Base-by-base conservation (phyloP, 2,329 filamentous ascomycete species). In the Beauveria sp. region DNA sequence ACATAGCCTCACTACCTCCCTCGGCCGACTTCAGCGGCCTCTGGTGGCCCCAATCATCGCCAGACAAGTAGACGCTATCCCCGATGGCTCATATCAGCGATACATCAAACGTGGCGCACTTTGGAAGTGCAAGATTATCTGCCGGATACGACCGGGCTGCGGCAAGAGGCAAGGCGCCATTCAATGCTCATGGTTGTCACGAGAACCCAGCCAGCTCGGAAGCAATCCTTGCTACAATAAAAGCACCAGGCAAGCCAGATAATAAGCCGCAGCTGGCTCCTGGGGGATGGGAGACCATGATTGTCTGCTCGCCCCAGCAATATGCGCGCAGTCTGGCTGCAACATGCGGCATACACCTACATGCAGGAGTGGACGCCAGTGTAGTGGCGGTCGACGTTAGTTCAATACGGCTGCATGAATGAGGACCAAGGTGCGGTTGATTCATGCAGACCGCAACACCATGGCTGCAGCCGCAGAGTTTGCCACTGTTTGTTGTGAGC, bases 1-100 rank as follows among this genome's bases (percentile, higher is more conserved):
- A 14, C 34, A 38, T 5, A 34, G 34, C 34, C 34, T 38, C 34
- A 14, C 34, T 38, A 5, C 48, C 24, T 28, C 24, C 24, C 9
- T n/a, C 38, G 14, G 14, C 10, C n/a, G 16, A 34, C 12, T 38
- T 14, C 26, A 28, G 22, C n/a, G 52, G 20, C 7, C 3, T 22
- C 12, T 40, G 9, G 22, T 48, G 53, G 24, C 52, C 50, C 52
- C 40, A 26, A 45, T 55, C 26, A 28, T n/a, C 12, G 26, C n/a
- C 31, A 4, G n/a, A 22, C 26, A 50, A 45, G 46, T 51, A 60
- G 56, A 43, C 48, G 56, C 46, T 60, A 40, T 43, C 50, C 22
- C 48, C 56, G 56, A 60, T 45, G 24, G 56, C 56, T 60, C 48
- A 60, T n/a, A 50, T 51, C 40, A 46, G 38, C 26, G 34, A 60